Evolutionary conservation across 257 asterid genomes (phyloP).

Genomic region (Perilla frutescens): DNA sequence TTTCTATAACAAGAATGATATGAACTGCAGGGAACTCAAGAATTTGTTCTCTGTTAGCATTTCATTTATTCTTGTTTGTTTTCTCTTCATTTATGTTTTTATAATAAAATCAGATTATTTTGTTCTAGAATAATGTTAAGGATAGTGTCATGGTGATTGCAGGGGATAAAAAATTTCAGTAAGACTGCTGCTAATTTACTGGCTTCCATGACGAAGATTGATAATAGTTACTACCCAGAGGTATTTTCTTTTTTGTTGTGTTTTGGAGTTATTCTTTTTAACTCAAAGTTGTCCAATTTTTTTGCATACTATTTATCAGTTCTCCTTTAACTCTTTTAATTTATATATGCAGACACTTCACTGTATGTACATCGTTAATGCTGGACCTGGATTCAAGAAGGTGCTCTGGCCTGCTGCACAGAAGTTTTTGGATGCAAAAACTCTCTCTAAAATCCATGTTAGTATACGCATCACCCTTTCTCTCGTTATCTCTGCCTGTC

Average conservation of each 20-base stretch:
- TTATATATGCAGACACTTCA: constrained; percentile 75
- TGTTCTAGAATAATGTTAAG: not conserved
- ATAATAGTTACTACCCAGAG: constrained; percentile 88
- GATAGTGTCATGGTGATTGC: constrained; percentile 48
- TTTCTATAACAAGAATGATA: not conserved
- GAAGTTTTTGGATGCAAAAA: constrained; percentile 82
- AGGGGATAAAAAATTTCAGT: constrained; percentile 88
- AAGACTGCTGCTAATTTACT: constrained; percentile 71
- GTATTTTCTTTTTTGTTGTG: constrained; percentile 44
- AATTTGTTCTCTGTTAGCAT: constrained; percentile 19
- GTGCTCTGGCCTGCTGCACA: constrained; percentile 98
- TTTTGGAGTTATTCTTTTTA: constrained; percentile 10
- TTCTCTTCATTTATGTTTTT: constrained; percentile 21
- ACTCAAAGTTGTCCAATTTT: not conserved
- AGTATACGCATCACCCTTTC: constrained; percentile 23
- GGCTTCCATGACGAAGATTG: constrained; percentile 85
- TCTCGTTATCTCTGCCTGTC: not conserved
- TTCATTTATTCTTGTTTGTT: not conserved
- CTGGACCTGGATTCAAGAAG: constrained; percentile 90
- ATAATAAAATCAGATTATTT: constrained; percentile 7
- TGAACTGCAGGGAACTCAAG: no score
- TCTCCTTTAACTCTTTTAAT: not conserved
- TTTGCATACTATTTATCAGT: constrained; percentile 5
- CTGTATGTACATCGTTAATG: constrained; percentile 86
- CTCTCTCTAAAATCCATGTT: constrained; percentile 86